Conservation (phyloP, 495 filamentous ascomycete species). For the Penicillium nucicola region DNA sequence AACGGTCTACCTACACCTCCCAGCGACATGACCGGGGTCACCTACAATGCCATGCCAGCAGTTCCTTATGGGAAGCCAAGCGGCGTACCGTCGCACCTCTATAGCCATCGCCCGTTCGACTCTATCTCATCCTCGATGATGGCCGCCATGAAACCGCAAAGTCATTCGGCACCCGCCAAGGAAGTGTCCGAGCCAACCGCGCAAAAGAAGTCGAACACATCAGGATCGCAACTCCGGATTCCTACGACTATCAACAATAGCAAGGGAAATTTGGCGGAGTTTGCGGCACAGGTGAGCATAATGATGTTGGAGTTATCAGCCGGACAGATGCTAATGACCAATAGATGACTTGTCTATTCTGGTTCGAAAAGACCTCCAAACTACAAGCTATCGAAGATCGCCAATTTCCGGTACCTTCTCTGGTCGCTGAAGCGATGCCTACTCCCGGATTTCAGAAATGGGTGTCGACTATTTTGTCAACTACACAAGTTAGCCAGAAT, state of each 20-base stretch:
- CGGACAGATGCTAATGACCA: background rate
- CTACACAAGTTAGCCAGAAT: constrained; percentile 96
- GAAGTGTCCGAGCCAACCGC: constrained; percentile 19
- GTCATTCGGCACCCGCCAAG: constrained; percentile 19
- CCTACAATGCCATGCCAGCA: constrained; percentile 37
- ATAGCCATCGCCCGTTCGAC: constrained; percentile 27
- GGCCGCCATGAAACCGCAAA: constrained; percentile 23
- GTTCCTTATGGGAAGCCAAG: constrained; percentile 32
- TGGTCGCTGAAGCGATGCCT: constrained; percentile 72
- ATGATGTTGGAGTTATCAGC: background rate
- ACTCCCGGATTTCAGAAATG: constrained; percentile 83
- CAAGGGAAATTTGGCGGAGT: constrained; percentile 72
- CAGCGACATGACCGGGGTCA: constrained; percentile 47
- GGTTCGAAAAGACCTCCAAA: constrained; percentile 88
- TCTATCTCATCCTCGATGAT: constrained; percentile 23
- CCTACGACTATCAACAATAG: constrained; percentile 70
- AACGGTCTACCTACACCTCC: constrained; percentile 52
- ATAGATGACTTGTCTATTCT: constrained; percentile 94
- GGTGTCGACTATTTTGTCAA: constrained; percentile 85
- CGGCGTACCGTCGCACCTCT: constrained; percentile 27
- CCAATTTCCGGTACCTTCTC: constrained; percentile 42
- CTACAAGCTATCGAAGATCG: constrained; percentile 70
- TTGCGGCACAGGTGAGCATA: constrained; percentile 69
- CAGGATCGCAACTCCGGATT: constrained; percentile 65
- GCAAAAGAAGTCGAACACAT: constrained; percentile 36